Conservation (phyloP, 2,329 filamentous ascomycete genomes). For the Colletotrichum sp. region DNA sequence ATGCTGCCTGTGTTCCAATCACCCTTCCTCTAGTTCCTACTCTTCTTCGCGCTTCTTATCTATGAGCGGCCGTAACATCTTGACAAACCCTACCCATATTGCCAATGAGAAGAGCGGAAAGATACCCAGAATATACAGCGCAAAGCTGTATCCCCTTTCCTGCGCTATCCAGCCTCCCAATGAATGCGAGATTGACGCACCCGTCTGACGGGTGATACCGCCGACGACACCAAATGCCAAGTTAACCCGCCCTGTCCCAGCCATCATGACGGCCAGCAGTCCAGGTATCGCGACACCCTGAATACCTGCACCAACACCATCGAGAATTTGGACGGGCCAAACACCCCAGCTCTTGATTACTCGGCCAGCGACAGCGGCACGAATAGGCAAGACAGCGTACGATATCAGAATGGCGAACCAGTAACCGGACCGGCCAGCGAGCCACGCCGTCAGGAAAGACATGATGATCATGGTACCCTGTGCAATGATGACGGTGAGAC, state of each 20-base stretch:
- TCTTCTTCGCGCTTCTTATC: not conserved
- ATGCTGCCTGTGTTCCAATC: too few relatives aligned
- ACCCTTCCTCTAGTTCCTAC: not conserved
- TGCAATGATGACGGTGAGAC: slow-evolving; percentile 9
- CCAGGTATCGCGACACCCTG: slow-evolving; percentile 14
- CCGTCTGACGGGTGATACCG: slow-evolving; percentile 10
- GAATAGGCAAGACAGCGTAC: not conserved
- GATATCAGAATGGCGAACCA: not conserved
- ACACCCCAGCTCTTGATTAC: slow-evolving; percentile 2
- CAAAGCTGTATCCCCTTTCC: slow-evolving; percentile 2
- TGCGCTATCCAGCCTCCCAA: slow-evolving; percentile 10
- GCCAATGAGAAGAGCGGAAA: slow-evolving; percentile 9
- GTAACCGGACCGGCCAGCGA: not conserved
- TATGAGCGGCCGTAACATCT: not conserved
- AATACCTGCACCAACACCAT: slow-evolving; percentile 10
- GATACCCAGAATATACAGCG: slow-evolving; percentile 2
- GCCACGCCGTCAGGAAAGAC: slow-evolving; percentile 3
- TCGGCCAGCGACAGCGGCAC: slow-evolving; percentile 3
- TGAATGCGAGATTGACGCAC: slow-evolving; percentile 4
- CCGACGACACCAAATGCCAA: slow-evolving; percentile 6
- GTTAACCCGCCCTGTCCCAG: slow-evolving; percentile 1
- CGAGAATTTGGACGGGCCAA: slow-evolving; percentile 13
- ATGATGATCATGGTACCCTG: slow-evolving; percentile 13
- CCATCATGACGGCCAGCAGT: slow-evolving; percentile 7
- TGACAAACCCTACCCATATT: not conserved